Percentiles rank a stretch among this genome's conserved stretches.
These are phyloP conservation scores for Parastagonospora nodorum DNA, from an alignment of 2,329 filamentous ascomycete species.

Conservation along the genomic window DNA sequence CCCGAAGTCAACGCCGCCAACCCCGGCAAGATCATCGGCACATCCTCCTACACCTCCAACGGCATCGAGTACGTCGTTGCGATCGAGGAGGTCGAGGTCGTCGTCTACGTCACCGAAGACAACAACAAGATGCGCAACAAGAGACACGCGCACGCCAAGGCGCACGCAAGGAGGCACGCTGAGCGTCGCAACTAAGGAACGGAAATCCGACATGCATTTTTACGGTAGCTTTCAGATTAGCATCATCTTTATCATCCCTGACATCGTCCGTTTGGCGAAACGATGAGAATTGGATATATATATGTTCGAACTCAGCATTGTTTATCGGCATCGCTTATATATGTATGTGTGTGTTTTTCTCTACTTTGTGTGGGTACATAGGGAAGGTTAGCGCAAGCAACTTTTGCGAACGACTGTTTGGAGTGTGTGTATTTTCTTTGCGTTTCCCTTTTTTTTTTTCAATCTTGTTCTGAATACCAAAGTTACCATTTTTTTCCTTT, in stretches of 20 bases:
- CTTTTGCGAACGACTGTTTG: too few relatives aligned
- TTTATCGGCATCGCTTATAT: too few relatives aligned
- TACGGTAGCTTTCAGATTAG: too few relatives aligned
- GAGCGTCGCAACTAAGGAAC: not conserved
- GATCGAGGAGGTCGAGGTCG: slow-evolving; percentile 51
- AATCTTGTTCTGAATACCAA: too few relatives aligned
- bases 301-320: too few relatives aligned
- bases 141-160: slow-evolving; percentile 15
- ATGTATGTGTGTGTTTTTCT: too few relatives aligned
- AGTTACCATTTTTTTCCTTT: too few relatives aligned
- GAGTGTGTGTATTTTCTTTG: not conserved
- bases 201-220: not conserved
- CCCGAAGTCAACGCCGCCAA: slow-evolving; percentile 11
- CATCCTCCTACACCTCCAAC: slow-evolving; percentile 49
- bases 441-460: not conserved
- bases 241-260: too few relatives aligned
- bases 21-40: slow-evolving; percentile 40
- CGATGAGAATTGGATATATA: too few relatives aligned
- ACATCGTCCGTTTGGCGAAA: too few relatives aligned
- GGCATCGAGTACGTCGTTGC: slow-evolving; percentile 53
- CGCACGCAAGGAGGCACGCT: not conserved
- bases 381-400: too few relatives aligned
- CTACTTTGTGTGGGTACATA: too few relatives aligned
- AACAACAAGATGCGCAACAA: slow-evolving; percentile 22
- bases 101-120: slow-evolving; percentile 45